Evolutionary conservation across 169 alveolate genomes (phyloP).

Genomic region (Plasmodium yoelii): DNA sequence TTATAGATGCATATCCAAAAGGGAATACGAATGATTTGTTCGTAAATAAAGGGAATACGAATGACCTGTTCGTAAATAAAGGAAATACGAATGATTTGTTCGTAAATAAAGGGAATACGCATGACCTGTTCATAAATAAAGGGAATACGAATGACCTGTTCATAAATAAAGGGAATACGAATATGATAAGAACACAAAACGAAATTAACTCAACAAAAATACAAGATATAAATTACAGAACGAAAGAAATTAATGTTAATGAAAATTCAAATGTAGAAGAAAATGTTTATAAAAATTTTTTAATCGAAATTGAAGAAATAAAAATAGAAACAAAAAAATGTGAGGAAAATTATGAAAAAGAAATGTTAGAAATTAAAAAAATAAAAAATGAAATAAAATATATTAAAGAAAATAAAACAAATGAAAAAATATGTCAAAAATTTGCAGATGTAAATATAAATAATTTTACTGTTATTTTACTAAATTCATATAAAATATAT

Average conservation of each 20-base stretch:
- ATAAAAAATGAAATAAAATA: conserved; percentile 50
- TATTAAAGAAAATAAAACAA: conserved; percentile 41
- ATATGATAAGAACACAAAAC: too few species aligned
- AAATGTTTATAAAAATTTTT: conserved; percentile 13
- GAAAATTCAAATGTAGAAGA: conserved; percentile 3
- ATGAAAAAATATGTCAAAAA: conserved; percentile 37
- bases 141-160: too few species aligned
- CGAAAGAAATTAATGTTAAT: not conserved
- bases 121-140: too few species aligned
- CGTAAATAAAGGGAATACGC: too few species aligned
- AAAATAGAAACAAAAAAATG: conserved; percentile 37
- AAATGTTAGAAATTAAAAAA: conserved; percentile 60
- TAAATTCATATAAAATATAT: conserved; percentile 32
- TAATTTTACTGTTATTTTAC: conserved; percentile 12
- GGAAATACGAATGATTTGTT: too few species aligned
- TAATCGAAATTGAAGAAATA: conserved; percentile 37
- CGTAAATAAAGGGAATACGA: too few species aligned
- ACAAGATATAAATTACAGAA: too few species aligned
- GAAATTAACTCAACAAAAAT: too few species aligned
- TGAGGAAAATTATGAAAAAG: conserved; percentile 55
- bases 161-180: too few species aligned
- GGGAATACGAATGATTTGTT: too few species aligned
- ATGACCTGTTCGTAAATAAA: too few species aligned
- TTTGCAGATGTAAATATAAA: conserved; percentile 33
- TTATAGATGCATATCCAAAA: too few species aligned